phyloP scores from a whole-genome alignment of 1,284 basidiomycete genomes.

The Boletellus dicymbophilus region DNA sequence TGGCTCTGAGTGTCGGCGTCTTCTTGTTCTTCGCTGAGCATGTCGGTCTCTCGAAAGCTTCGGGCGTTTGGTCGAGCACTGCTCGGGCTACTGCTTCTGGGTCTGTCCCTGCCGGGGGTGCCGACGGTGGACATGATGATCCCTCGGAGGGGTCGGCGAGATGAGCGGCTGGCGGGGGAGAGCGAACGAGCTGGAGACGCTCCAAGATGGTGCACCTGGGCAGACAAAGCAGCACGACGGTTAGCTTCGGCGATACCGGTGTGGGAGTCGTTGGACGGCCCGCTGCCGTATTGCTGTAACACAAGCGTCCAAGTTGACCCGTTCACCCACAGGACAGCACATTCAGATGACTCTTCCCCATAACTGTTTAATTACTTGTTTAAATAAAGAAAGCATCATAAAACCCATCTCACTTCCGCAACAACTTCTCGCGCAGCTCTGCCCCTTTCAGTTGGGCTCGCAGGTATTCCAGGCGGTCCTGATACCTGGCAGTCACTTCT shows the following conservation, averaged over 20 bases:
- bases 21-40: conserved; percentile 51
- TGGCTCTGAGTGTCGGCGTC: conserved; percentile 33
- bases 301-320: too few relatives aligned
- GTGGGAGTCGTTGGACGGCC: too few relatives aligned
- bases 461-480: conserved; percentile 66
- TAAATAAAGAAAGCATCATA: conserved; percentile 16
- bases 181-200: too few relatives aligned
- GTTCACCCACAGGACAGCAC: too few relatives aligned
- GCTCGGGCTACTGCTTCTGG: conserved; percentile 61
- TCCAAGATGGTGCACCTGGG: too few relatives aligned
- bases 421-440: conserved; percentile 70
- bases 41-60: conserved; percentile 41
- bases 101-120: conserved; percentile 47
- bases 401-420: conserved; percentile 45
- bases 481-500: conserved; percentile 66
- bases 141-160: conserved; percentile 38
- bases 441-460: conserved; percentile 72
- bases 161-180: conserved; percentile 42
- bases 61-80: conserved; percentile 51
- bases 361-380: too few relatives aligned
- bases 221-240: too few relatives aligned
- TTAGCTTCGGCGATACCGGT: too few relatives aligned
- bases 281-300: too few relatives aligned
- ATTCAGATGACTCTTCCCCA: too few relatives aligned
- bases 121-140: conserved; percentile 51